These are phyloP conservation scores for Ganoderma meredithae DNA, from an alignment of 1,284 basidiomycete species.

Conservation along the genomic window DNA sequence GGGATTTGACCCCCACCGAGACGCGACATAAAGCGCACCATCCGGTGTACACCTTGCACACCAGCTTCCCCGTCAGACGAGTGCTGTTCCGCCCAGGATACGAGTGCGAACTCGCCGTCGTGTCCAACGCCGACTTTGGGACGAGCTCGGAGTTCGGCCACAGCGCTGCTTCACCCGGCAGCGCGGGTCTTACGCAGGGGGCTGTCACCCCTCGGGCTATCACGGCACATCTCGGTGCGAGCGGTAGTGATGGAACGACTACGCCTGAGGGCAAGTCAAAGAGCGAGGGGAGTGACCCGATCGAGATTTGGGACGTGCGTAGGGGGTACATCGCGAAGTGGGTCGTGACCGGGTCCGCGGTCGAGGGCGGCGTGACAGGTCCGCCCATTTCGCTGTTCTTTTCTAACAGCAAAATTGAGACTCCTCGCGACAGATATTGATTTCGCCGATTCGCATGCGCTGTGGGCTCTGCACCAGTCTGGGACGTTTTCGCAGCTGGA, in stretches of 20 bases:
- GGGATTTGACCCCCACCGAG: constrained; percentile 70
- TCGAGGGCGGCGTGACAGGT: constrained; percentile 79
- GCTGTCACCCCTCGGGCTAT: constrained; percentile 29
- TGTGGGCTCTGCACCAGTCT: constrained; percentile 82
- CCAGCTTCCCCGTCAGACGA: constrained; percentile 77
- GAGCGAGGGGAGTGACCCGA: constrained; percentile 57
- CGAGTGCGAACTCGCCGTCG: constrained; percentile 80
- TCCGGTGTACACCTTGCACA: constrained; percentile 78
- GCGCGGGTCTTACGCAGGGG: constrained; percentile 8
- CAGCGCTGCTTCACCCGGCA: constrained; percentile 20
- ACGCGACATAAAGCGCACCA: constrained; percentile 62
- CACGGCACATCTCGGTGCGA: constrained; percentile 17
- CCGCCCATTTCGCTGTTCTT: constrained; percentile 22
- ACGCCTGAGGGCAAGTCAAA: constrained; percentile 27
- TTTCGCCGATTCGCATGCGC: constrained; percentile 74
- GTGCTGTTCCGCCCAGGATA: constrained; percentile 84
- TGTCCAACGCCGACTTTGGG: constrained; percentile 71
- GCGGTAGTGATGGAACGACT: constrained; percentile 18
- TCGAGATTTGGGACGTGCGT: constrained; percentile 91
- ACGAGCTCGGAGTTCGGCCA: constrained; percentile 33
- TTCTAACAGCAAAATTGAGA: background rate
- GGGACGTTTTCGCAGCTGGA: constrained; percentile 86
- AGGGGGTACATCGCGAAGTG: constrained; percentile 87
- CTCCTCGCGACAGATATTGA: constrained; percentile 57
- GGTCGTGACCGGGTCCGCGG: constrained; percentile 66